These are phyloP conservation scores for Flaveria bidentis DNA, from an alignment of 129 eudicot genomes.

Conservation along the genomic window DNA sequence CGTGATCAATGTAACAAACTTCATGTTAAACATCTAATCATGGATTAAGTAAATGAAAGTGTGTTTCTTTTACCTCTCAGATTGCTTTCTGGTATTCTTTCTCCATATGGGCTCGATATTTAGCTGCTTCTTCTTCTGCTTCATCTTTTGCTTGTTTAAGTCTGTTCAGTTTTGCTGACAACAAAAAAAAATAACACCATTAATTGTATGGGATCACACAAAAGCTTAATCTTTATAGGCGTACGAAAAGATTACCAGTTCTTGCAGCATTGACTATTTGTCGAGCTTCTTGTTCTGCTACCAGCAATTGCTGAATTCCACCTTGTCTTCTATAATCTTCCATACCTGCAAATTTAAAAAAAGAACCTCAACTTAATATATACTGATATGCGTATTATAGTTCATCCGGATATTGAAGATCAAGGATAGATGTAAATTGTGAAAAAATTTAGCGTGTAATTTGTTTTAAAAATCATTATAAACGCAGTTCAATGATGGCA, in stretches of 20 bases:
- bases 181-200: neutral
- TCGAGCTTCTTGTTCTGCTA: constrained; percentile 51
- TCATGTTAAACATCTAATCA: neutral
- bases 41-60: neutral
- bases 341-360: constrained; percentile 21
- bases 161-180: constrained; percentile 67
- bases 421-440: neutral
- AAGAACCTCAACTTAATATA: too few relatives aligned
- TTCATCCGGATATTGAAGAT: neutral
- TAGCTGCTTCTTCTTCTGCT: constrained; percentile 84
- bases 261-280: constrained; percentile 44
- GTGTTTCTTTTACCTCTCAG: constrained; percentile 48
- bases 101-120: constrained; percentile 77
- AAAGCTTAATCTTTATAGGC: neutral
- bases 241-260: constrained; percentile 29
- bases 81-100: constrained; percentile 68
- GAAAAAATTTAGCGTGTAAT: neutral
- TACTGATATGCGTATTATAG: too few relatives aligned
- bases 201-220: neutral
- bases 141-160: constrained; percentile 85
- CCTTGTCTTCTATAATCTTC: constrained; percentile 47
- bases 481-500: too few relatives aligned
- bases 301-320: constrained; percentile 45
- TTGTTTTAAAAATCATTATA: too few relatives aligned
- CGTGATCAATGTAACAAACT: neutral